Percentiles rank a stretch among this genome's conserved stretches.
Conservation (phyloP, 2,329 filamentous ascomycete species). For the Paracamarosporium sp. region DNA sequence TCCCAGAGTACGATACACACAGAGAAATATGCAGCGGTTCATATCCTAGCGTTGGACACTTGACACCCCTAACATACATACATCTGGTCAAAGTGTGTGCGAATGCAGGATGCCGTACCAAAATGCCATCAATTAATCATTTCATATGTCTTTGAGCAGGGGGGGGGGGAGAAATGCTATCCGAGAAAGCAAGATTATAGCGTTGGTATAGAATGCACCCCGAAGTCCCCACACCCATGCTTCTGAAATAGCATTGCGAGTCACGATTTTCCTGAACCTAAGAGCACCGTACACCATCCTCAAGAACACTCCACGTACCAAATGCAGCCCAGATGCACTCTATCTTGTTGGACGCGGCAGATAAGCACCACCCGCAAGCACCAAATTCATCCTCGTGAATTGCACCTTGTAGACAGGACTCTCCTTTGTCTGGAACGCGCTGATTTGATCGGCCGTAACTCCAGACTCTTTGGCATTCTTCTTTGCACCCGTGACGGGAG, state of each 20-base stretch:
- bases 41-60: no score
- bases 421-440: conserved; percentile 94
- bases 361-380: conserved; percentile 80
- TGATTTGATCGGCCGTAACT: conserved; percentile 91
- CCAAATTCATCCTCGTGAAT: conserved; percentile 94
- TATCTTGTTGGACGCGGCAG: conserved; percentile 57
- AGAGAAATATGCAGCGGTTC: no score
- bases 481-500: conserved; percentile 50
- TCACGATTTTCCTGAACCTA: background rate
- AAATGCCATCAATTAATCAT: no score
- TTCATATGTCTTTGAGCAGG: no score
- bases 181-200: background rate
- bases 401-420: conserved; percentile 91
- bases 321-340: background rate
- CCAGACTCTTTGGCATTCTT: conserved; percentile 91
- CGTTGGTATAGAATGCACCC: background rate
- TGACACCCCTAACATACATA: no score
- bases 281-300: background rate
- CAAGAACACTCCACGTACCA: background rate
- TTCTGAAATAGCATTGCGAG: background rate
- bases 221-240: background rate
- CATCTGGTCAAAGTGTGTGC: no score
- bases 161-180: no score
- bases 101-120: no score
- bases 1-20: no score